phyloP scores from a whole-genome alignment of 2,329 filamentous ascomycete genomes.

The Fusarium neocosmosporiellum region DNA sequence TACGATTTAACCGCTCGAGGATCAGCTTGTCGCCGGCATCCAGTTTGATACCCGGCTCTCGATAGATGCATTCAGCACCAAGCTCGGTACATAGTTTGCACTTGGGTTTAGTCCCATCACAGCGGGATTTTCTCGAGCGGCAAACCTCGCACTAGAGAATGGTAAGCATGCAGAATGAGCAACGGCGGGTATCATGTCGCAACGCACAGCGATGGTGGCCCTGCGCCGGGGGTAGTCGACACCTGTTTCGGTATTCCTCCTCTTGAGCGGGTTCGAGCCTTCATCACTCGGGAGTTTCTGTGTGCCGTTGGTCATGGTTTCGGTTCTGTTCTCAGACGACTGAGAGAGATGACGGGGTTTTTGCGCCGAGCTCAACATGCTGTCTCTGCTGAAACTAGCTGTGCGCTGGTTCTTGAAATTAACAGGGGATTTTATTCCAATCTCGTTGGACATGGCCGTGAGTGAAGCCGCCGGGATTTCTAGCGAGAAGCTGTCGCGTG shows the following conservation, averaged over 20 bases:
- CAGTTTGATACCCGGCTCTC: slow-evolving; percentile 87
- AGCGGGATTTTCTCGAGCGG: slow-evolving; percentile 82
- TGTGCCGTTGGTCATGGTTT: slow-evolving; percentile 56
- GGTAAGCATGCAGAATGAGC: slow-evolving; percentile 27
- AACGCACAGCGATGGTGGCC: slow-evolving; percentile 73
- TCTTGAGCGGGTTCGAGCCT: slow-evolving; percentile 68
- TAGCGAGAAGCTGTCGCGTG: slow-evolving; percentile 60
- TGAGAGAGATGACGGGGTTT: slow-evolving; percentile 67
- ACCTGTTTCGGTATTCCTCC: slow-evolving; percentile 70
- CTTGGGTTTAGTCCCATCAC: slow-evolving; percentile 83
- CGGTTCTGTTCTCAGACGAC: slow-evolving; percentile 60
- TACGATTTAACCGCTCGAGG: slow-evolving; percentile 79
- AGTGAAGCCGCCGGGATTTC: slow-evolving; percentile 61
- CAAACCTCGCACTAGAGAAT: slow-evolving; percentile 78
- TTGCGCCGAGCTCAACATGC: slow-evolving; percentile 63
- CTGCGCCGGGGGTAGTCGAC: slow-evolving; percentile 73
- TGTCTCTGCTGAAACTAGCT: slow-evolving; percentile 61
- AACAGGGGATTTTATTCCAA: slow-evolving; percentile 63
- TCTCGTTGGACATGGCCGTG: slow-evolving; percentile 54
- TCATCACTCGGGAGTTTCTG: slow-evolving; percentile 62
- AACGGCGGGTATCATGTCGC: background rate
- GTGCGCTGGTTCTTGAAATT: slow-evolving; percentile 60
- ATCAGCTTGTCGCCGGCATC: slow-evolving; percentile 90
- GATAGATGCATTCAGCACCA: slow-evolving; percentile 84
- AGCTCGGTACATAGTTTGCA: slow-evolving; percentile 87